A percentile compares a stretch with the other conserved stretches of the same genome.
phyloP scores from a whole-genome alignment of 768 basidiomycete genomes.

The Rhizopogon salebrosus region DNA sequence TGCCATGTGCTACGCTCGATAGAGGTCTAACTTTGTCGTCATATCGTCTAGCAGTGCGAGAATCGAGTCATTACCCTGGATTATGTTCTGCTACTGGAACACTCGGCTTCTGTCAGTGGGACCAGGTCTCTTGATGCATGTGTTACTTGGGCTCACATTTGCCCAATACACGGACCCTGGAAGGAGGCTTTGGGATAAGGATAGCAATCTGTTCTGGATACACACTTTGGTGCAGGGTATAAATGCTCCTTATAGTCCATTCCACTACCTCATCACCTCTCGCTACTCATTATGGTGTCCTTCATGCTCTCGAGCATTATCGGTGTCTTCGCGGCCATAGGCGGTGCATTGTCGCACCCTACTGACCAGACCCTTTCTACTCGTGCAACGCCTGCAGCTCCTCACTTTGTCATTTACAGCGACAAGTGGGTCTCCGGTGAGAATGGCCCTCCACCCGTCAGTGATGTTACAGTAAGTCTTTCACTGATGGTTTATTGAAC shows the following conservation, averaged over 20 bases:
- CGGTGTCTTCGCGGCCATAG: background rate
- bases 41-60: background rate
- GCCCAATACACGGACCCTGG: background rate
- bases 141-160: background rate
- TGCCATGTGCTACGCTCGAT: background rate
- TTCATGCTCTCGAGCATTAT: slow-evolving; percentile 1
- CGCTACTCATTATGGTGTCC: slow-evolving; percentile 1
- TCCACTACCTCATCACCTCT: background rate
- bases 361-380: background rate
- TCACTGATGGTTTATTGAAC: background rate
- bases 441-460: slow-evolving; percentile 32
- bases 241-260: background rate
- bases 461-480: slow-evolving; percentile 26
- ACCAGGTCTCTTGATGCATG: background rate
- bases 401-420: slow-evolving; percentile 36
- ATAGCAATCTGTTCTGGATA: too few species aligned
- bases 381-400: slow-evolving; percentile 22
- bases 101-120: background rate
- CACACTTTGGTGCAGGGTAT: background rate
- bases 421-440: slow-evolving; percentile 33
- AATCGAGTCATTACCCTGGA: background rate
- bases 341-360: background rate
- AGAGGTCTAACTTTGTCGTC: background rate
- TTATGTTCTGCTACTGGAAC: background rate
- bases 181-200: background rate